Evolutionary conservation across 441 rosid genomes (phyloP).

Genomic region (Pelargonium cotyledonis): DNA sequence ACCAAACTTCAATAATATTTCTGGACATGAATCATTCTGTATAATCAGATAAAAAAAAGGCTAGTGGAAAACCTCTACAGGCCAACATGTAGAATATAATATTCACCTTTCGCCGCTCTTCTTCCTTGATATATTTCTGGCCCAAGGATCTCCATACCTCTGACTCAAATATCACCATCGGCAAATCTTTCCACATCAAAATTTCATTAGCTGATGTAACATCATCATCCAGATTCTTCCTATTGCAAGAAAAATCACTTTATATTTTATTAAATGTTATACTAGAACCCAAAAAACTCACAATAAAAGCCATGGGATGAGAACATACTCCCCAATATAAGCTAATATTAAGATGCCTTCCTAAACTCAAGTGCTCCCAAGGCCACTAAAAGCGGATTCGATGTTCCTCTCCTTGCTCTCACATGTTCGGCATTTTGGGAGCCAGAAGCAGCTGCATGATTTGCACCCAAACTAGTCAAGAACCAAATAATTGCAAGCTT

Average conservation of each 20-base stretch:
- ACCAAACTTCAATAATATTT: background rate
- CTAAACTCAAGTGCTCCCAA: slow-evolving; percentile 60
- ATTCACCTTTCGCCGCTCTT: slow-evolving; percentile 42
- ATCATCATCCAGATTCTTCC: slow-evolving; percentile 31
- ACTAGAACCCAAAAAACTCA: background rate
- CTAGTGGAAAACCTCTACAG: background rate
- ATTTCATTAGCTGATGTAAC: slow-evolving; percentile 37
- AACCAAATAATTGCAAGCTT: background rate
- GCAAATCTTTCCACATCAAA: slow-evolving; percentile 30
- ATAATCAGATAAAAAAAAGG: background rate
- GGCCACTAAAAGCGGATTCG: slow-evolving; percentile 42
- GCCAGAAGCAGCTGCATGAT: background rate
- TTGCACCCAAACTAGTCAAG: background rate
- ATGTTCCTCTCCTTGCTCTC: background rate
- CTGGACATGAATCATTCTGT: background rate
- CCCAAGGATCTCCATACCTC: slow-evolving; percentile 43
- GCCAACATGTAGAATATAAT: background rate
- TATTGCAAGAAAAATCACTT: slow-evolving; percentile 8
- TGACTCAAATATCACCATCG: slow-evolving; percentile 48
- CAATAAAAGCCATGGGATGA: background rate
- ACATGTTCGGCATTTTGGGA: background rate
- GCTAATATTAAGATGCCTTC: slow-evolving; percentile 52
- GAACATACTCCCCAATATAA: slow-evolving; percentile 55
- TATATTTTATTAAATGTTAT: background rate
- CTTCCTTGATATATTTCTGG: slow-evolving; percentile 8